Evolutionary conservation across 2,329 filamentous ascomycete genomes (phyloP), one percentile per base, ranked within the genome.

Genomic region (Fusarium anthophilum): DNA sequence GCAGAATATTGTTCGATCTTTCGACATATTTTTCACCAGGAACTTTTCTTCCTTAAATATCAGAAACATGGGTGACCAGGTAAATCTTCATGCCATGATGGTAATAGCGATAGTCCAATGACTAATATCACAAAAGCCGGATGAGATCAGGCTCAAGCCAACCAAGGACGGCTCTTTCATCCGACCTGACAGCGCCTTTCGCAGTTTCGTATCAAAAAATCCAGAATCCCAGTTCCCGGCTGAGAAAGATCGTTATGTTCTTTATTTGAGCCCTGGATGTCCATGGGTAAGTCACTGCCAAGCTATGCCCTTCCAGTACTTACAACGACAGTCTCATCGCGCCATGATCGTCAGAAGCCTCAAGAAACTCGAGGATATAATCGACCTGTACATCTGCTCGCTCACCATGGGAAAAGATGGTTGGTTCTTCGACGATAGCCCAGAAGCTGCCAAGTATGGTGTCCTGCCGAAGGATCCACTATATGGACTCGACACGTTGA

Each of bases 281-380:
- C 91, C 91, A 9, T 92, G 91, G 91, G 90, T 90, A 48, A n/a
- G 78, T 39, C 8, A 14, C 22, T 17, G 9, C 24, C 35, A 8
- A 1, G 8, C 1, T 17, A 6, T 4, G 0, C n/a, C 10, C 18
- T 32, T 4, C 17, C n/a, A 28, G 22, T 12, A 14, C 65, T 45
- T 13, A 73, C n/a, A 41, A 7, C 18, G 4, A 10, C n/a, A 83
- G 91, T 92, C 93, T 18, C 93, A 95, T 79, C 88, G 93, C 55
- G 92, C 92, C 3, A 84, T 94, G 70, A 94, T 95, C 70, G 90
- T 92, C 3, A 88, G 93, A 54, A 88, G 90, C 61, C 85, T 95
- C 63, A 95, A 95, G 81, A 91, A 92, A 1, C 86, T 95, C 1
- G 91, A 95, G 66, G 88, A 92, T 57, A 85, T 93, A 70, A 88